Base-by-base conservation (phyloP, 2,329 filamentous ascomycete species). In the Colletotrichum trifolii region DNA sequence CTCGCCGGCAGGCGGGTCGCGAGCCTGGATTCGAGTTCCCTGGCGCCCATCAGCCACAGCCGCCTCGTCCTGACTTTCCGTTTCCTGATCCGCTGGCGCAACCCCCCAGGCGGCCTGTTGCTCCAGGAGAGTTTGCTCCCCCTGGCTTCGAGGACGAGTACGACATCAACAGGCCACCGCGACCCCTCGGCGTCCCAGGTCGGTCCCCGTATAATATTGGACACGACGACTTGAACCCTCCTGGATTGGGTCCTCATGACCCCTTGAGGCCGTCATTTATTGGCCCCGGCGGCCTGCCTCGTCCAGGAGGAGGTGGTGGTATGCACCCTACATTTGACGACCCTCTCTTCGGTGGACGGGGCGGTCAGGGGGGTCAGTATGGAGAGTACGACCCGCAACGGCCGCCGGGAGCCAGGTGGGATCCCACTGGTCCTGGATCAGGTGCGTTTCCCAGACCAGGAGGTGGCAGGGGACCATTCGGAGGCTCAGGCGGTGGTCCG, bases 311-410 rank as follows among this genome's bases (percentile, higher is more conserved):
- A 17, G 85, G 85, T 10, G 89, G 91, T 11, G 96, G 96, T 1
- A 99, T 99, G 96, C 92, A 97, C 77, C 96, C 96, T 1, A 97
- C 94, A 0, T 96, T 97, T 75, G 93, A 97, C 71, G 94, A 98
- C 73, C 93, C 93, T 7, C 78, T 97, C 52, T 97, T 97, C 74
- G 85, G 85, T 6, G 90, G 89, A 0, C 77, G 76, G 9, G 81
- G 81, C 9, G 77, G 77, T 2, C 80, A 75, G 7, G 77, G 82
- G 9, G 77, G 77, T 2, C 80, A 75, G 7, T 77, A 82, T 40
- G 81, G 75, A 13, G 58, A 42, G n/a, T 90, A 86, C 72, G 86
- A 94, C 73, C 89, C 91, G 2, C 90, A 90, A 74, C 90, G 88
- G 35, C 96, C 96, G 5, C 94, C 93, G 2, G 96, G 96, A 1